These are phyloP conservation scores for Chaetoceros tenuissimus DNA, from an alignment of 108 stramenopile species.

Conservation along the genomic window DNA sequence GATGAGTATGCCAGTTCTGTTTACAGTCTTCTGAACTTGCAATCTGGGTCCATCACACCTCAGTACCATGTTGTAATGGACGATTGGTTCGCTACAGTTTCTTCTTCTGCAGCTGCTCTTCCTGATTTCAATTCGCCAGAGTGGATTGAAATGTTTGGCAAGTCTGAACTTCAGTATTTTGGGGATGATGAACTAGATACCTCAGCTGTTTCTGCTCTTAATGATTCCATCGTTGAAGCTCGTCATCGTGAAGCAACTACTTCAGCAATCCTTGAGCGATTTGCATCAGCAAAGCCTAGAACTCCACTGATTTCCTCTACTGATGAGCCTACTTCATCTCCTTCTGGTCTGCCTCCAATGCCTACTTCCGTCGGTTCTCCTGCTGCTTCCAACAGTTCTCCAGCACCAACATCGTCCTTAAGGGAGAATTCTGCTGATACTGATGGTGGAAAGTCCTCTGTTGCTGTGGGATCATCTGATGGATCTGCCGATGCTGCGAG, in stretches of 20 bases:
- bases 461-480: no score
- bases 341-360: background rate
- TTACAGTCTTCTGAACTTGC: constrained; percentile 18
- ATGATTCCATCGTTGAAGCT: background rate
- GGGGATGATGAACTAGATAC: constrained; percentile 10
- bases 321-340: background rate
- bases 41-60: constrained; percentile 26
- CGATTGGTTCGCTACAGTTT: constrained; percentile 28
- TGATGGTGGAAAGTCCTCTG: background rate
- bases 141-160: constrained; percentile 18
- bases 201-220: background rate
- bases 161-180: constrained; percentile 3
- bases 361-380: background rate
- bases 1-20: constrained; percentile 17
- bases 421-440: background rate
- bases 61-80: constrained; percentile 43
- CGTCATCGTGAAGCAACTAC: no score
- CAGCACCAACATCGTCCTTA: background rate
- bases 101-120: background rate
- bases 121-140: constrained; percentile 10
- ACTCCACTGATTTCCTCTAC: background rate
- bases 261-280: background rate
- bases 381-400: background rate
- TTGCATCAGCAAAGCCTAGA: background rate
- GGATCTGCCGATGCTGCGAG: background rate